Evolutionary conservation across 2,329 filamentous ascomycete species (phyloP).

Genomic region (Sporothrix luriei): DNA sequence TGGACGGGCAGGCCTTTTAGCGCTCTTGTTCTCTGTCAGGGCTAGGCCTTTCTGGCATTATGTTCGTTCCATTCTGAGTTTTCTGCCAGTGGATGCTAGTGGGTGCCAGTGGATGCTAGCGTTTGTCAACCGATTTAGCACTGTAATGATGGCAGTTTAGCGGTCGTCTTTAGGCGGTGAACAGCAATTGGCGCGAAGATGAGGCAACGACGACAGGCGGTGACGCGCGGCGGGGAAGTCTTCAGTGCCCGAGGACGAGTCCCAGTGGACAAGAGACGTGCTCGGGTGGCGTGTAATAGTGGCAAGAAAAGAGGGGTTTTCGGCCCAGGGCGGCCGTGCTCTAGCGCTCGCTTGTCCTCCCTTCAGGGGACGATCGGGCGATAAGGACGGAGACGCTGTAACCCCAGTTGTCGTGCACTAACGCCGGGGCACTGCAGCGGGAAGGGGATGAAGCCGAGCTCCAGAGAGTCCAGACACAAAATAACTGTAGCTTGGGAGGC

Average conservation of each 20-base stretch:
- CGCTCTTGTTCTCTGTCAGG: background rate
- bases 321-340: no score
- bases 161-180: background rate
- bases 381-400: background rate
- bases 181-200: background rate
- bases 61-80: background rate
- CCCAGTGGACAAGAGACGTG: background rate
- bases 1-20: background rate
- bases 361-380: background rate
- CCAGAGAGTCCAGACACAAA: background rate
- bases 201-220: background rate
- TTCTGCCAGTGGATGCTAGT: no score
- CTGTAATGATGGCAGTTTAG: background rate
- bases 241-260: background rate
- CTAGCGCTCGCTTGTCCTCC: background rate
- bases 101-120: no score
- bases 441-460: no score
- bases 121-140: no score
- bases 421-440: no score
- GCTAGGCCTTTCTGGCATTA: background rate
- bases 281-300: background rate
- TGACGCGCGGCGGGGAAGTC: constrained; percentile 15
- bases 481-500: background rate
- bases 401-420: no score
- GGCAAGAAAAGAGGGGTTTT: constrained; percentile 1